Percentiles rank a stretch among this genome's conserved stretches.
Evolutionary conservation across 2,329 filamentous ascomycete species (phyloP).

Genomic region (Verticillium albo-atrum): DNA sequence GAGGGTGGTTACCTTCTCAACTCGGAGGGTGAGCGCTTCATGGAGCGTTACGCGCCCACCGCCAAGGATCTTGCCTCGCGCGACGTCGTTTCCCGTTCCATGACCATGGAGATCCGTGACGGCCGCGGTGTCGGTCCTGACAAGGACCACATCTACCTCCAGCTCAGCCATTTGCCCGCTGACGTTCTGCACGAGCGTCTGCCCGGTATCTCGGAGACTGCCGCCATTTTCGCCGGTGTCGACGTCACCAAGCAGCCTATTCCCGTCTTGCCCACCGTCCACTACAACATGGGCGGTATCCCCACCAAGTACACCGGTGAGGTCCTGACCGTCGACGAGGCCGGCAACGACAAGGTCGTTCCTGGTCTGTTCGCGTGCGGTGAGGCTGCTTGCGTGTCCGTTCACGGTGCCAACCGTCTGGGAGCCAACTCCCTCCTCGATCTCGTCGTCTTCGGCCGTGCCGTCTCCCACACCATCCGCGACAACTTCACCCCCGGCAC

Average conservation of each 20-base stretch:
- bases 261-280: slow-evolving; percentile 90
- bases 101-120: slow-evolving; percentile 97
- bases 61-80: slow-evolving; percentile 96
- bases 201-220: slow-evolving; percentile 97
- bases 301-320: slow-evolving; percentile 97
- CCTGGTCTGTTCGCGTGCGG: slow-evolving; percentile 94
- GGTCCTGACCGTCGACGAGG: slow-evolving; percentile 81
- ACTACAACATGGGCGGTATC: slow-evolving; percentile 99
- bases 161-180: slow-evolving; percentile 89
- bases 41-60: slow-evolving; percentile 97
- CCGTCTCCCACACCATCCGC: slow-evolving; percentile 93
- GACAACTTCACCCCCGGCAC: slow-evolving; percentile 86
- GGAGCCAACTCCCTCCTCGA: slow-evolving; percentile 98
- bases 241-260: slow-evolving; percentile 97
- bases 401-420: slow-evolving; percentile 96
- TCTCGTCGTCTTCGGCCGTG: slow-evolving; percentile 94
- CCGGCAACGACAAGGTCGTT: slow-evolving; percentile 87
- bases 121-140: slow-evolving; percentile 95
- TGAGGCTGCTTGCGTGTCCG: slow-evolving; percentile 95
- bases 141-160: slow-evolving; percentile 98
- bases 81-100: slow-evolving; percentile 94
- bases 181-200: slow-evolving; percentile 94
- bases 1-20: slow-evolving; percentile 98
- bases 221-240: slow-evolving; percentile 93
- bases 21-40: slow-evolving; percentile 97